A percentile compares a stretch with the other conserved stretches of the same genome.
phyloP scores from a whole-genome alignment of 495 filamentous ascomycete species.

The Penicillium coprophilum region DNA sequence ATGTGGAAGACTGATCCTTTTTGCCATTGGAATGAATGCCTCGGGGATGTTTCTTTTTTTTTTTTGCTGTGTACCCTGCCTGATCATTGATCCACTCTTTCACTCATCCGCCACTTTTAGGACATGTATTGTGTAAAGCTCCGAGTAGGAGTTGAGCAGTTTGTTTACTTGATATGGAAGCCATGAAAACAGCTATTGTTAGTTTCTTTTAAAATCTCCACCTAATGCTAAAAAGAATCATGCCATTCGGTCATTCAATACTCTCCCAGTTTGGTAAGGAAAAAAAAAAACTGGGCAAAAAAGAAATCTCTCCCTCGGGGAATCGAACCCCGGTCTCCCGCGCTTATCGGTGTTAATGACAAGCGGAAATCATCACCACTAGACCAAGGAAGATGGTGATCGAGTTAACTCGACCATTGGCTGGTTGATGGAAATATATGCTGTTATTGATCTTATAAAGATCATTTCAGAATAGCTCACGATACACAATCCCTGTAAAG shows the following conservation, averaged over 20 bases:
- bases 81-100: not conserved
- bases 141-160: not conserved
- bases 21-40: not conserved
- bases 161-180: not conserved
- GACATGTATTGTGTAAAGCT: slow-evolving; percentile 1
- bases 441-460: too few species aligned
- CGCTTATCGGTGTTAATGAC: slow-evolving; percentile 39
- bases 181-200: not conserved
- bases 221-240: too few species aligned
- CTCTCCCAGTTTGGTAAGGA: not conserved
- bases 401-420: slow-evolving; percentile 33
- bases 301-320: slow-evolving; percentile 45
- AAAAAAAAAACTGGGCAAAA: slow-evolving; percentile 5
- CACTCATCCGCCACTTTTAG: not conserved
- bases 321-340: slow-evolving; percentile 56
- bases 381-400: slow-evolving; percentile 37
- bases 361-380: slow-evolving; percentile 57
- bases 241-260: not conserved
- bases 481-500: too few species aligned
- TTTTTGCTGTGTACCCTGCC: not conserved
- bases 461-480: too few species aligned
- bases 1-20: not conserved
- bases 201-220: not conserved
- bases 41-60: not conserved
- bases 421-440: slow-evolving; percentile 12